Evolutionary conservation across 768 basidiomycete genomes (phyloP).

Genomic region (Tylopilus subfusipes): DNA sequence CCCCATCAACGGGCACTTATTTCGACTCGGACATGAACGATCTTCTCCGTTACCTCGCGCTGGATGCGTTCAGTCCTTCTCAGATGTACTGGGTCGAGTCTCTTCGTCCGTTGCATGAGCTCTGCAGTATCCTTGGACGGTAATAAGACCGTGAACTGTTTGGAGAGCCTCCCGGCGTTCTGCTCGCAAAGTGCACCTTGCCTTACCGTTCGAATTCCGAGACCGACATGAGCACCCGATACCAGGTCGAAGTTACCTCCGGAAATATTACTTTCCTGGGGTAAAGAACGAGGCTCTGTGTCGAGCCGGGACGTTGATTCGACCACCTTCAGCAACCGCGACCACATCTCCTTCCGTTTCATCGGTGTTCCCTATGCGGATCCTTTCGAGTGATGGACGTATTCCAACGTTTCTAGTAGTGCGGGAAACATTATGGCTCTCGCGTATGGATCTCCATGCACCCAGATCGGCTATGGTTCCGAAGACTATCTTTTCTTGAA

Average conservation of each 20-base stretch:
- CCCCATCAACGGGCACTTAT: slow-evolving; percentile 5
- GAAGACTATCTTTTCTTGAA: slow-evolving; percentile 50
- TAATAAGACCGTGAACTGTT: not conserved
- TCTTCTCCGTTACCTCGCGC: slow-evolving; percentile 5
- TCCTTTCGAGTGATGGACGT: too few relatives aligned
- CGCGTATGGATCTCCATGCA: too few relatives aligned
- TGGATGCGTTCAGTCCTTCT: slow-evolving; percentile 1
- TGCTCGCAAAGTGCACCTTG: slow-evolving; percentile 11
- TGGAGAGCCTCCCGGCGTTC: slow-evolving; percentile 4
- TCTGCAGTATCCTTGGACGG: slow-evolving; percentile 6
- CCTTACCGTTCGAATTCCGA: slow-evolving; percentile 4
- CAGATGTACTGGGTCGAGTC: slow-evolving; percentile 13
- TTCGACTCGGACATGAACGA: slow-evolving; percentile 8
- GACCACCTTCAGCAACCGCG: slow-evolving; percentile 37
- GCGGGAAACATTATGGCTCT: too few relatives aligned
- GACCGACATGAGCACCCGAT: slow-evolving; percentile 5
- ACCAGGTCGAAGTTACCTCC: slow-evolving; percentile 7
- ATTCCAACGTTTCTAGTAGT: too few relatives aligned
- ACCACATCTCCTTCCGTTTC: slow-evolving; percentile 49
- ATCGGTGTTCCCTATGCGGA: slow-evolving; percentile 49
- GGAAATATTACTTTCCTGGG: slow-evolving; percentile 6
- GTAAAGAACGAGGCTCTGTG: not conserved
- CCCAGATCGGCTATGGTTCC: slow-evolving; percentile 28
- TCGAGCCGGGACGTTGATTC: not conserved
- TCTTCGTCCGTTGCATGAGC: slow-evolving; percentile 4